Percentiles rank a stretch among this genome's conserved stretches.
These are phyloP conservation scores for Leucocoprinus leucothites DNA, from an alignment of 768 basidiomycete species.

Conservation along the genomic window DNA sequence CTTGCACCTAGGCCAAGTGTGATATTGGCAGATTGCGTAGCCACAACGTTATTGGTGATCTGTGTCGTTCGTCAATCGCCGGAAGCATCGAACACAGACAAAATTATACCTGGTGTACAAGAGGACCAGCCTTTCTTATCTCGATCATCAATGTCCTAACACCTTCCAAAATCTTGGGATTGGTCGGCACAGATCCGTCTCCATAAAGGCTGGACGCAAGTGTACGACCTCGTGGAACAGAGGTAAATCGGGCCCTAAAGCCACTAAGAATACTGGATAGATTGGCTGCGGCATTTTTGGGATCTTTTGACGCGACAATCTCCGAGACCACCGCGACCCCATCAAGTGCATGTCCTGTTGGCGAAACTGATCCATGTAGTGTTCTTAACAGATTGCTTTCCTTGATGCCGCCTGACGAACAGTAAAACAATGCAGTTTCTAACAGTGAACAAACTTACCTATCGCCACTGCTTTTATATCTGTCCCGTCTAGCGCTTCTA, in stretches of 20 bases:
- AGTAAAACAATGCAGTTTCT: neutral
- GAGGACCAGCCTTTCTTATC: slow-evolving; percentile 54
- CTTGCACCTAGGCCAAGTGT: slow-evolving; percentile 86
- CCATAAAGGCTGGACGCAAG: neutral
- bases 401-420: slow-evolving; percentile 79
- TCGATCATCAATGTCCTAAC: slow-evolving; percentile 48
- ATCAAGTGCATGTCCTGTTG: slow-evolving; percentile 55
- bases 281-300: slow-evolving; percentile 44
- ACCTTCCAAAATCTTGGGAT: slow-evolving; percentile 33
- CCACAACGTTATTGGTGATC: slow-evolving; percentile 90
- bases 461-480: slow-evolving; percentile 77
- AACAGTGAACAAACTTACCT: slow-evolving; percentile 50
- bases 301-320: slow-evolving; percentile 65
- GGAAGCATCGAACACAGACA: neutral
- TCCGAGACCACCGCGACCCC: slow-evolving; percentile 91
- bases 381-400: slow-evolving; percentile 71
- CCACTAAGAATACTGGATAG: slow-evolving; percentile 41
- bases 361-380: slow-evolving; percentile 66
- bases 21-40: slow-evolving; percentile 86
- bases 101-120: slow-evolving; percentile 71
- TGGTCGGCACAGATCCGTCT: slow-evolving; percentile 16
- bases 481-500: slow-evolving; percentile 63
- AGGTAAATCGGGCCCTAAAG: slow-evolving; percentile 30
- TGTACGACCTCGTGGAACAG: neutral
- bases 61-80: slow-evolving; percentile 23